These are phyloP conservation scores for Filobasidium uniguttulatum DNA, from an alignment of 1,284 basidiomycete genomes.

Conservation along the genomic window DNA sequence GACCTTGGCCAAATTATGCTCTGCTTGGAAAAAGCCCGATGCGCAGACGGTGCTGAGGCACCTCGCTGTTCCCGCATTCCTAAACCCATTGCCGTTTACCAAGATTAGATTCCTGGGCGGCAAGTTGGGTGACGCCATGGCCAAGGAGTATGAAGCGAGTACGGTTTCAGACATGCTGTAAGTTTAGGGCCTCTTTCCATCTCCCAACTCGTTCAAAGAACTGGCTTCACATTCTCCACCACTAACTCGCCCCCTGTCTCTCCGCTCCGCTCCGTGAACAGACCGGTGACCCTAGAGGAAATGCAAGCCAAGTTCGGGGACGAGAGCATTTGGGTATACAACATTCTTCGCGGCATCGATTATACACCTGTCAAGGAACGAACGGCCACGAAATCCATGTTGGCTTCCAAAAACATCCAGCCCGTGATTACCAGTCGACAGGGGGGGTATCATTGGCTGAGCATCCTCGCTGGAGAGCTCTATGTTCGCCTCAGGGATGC, in stretches of 20 bases:
- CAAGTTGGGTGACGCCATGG: slow-evolving; percentile 79
- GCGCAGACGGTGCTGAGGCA: slow-evolving; percentile 74
- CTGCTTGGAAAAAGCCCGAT: slow-evolving; percentile 79
- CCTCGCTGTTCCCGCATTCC: slow-evolving; percentile 65
- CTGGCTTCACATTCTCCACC: too few species aligned
- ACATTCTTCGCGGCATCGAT: slow-evolving; percentile 70
- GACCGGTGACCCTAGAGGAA: slow-evolving; percentile 39
- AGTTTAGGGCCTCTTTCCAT: slow-evolving; percentile 24
- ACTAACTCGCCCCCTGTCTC: not conserved
- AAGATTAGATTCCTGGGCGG: slow-evolving; percentile 95
- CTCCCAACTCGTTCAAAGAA: too few species aligned
- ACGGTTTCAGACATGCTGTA: slow-evolving; percentile 80
- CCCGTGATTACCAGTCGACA: slow-evolving; percentile 55
- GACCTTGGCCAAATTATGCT: slow-evolving; percentile 78
- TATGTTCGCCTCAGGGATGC: slow-evolving; percentile 71
- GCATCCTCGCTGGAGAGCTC: slow-evolving; percentile 78
- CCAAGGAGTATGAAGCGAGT: slow-evolving; percentile 71
- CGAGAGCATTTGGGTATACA: slow-evolving; percentile 72
- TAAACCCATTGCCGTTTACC: slow-evolving; percentile 68
- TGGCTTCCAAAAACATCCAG: slow-evolving; percentile 79
- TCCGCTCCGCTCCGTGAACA: slow-evolving; percentile 10
- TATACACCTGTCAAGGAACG: slow-evolving; percentile 83
- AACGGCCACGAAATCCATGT: slow-evolving; percentile 73
- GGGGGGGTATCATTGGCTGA: slow-evolving; percentile 78
- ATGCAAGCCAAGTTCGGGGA: slow-evolving; percentile 43